Base-by-base conservation (phyloP, 768 basidiomycete species). In the Mycena venus region DNA sequence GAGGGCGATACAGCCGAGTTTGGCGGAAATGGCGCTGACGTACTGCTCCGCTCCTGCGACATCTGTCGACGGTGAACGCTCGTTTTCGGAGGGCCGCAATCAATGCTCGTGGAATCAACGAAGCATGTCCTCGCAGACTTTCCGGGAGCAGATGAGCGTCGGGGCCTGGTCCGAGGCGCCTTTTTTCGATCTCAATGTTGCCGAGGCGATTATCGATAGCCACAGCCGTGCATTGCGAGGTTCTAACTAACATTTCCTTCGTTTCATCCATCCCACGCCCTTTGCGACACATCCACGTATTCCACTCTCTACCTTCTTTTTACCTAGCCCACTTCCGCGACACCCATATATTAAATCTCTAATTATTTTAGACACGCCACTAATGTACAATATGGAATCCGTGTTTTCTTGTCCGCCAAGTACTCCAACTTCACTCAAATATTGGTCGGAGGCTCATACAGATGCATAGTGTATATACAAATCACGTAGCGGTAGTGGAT, bases 81-180 rank as follows among this genome's bases (percentile, higher is more conserved):
- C 73, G 1, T 74, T 74, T 42, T 74, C 73, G 23, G 73, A 74
- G 23, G 73, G 73, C 2, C 68, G 73, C 1, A 74, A 74, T 42
- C 73, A 74, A 49, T 64, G 55, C 12, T 51, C 60, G 14, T 70
- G 73, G 73, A 74, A 74, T n/a, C 73, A 74, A 23, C 68, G 42
- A 19, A 58, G 60, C 17, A 74, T 74, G 73, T 74, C 73, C 3
- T 74, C 73, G 31, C 68, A 74, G 68, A 69, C 73, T 3, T 74
- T 74, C 53, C 73, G 73, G 7, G 68, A 74, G 40, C 73, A 74
- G 51, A 74, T 74, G 73, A 63, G 67, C 12, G 27, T 74, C 9
- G 73, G 73, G 10, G 21, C 73, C 23, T 74, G 68, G 73, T 62
- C 27, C 10, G 60, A 59, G 1, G 73, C 68, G 2, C 73, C 73